Evolutionary conservation across 768 basidiomycete species (phyloP), one percentile per base, ranked within the genome.

Genomic region (Phlebiopsis gigantea): DNA sequence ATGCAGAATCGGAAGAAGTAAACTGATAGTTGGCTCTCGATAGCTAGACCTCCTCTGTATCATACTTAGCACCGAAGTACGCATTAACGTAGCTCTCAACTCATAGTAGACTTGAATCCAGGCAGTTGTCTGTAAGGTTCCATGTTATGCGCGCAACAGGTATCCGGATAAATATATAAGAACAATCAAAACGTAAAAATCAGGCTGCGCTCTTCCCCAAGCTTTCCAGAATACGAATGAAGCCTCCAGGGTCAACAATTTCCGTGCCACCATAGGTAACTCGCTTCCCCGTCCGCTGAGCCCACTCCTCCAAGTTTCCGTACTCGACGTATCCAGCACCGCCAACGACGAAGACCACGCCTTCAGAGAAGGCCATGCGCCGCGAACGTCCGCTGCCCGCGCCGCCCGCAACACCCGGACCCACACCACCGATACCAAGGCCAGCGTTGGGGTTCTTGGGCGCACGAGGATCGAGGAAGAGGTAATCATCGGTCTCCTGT

Each of bases 311-410:
- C 57, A 99, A 72, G 69, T 98, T 98, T 4, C 94, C 93, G 63
- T 95, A 98, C 73, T 99, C 97, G 51, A 98, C 93, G 66, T 98
- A 96, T 15, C 94, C 90, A 4, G 94, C 97, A 1, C 97, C 97
- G 7, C 97, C 97, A 2, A 99, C 95, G 28, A 98, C 76, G 63
- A 99, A 99, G 2, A 99, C 88, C 65, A 91, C 83, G 14, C 90
- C 87, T 59, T 98, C 96, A 2, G 79, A 74, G 69, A 95, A 98
- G 15, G 88, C 85, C 90, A 87, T 90, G 44, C 78, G 77, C 60
- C 70, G 70, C 19, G 73, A 71, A 59, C 77, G 76, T n/a, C 72
- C 75, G 49, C 61, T 69, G 4, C 62, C 65, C 14, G 59, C 67
- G 8, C 61, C 69, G 1, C 66, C 69, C n/a, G 70, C 61, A 21